Conservation (phyloP, 1,284 basidiomycete genomes). For the Melampsora americana region DNA sequence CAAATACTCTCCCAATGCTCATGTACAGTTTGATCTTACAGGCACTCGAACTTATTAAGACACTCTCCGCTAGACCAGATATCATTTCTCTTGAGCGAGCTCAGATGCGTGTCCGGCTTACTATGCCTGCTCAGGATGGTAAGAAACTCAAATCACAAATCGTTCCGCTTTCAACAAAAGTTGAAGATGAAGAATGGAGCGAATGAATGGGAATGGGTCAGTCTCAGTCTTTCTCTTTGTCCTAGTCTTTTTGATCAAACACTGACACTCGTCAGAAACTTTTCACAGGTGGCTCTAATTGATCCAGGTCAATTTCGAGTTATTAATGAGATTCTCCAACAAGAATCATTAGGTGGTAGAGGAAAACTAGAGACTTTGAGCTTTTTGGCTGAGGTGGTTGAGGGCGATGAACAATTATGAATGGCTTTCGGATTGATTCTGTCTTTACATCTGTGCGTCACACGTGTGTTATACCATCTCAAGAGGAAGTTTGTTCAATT, state of each 20-base stretch:
- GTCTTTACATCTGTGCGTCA: too few relatives aligned
- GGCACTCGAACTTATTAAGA: conserved; percentile 87
- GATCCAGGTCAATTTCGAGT: conserved; percentile 86
- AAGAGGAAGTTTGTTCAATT: too few relatives aligned
- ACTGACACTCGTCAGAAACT: not conserved
- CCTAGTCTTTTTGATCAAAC: conserved; percentile 31
- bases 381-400: conserved; percentile 34
- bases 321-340: conserved; percentile 83
- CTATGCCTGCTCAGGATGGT: conserved; percentile 70
- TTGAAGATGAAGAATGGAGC: conserved; percentile 73
- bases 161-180: conserved; percentile 68
- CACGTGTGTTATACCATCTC: too few relatives aligned
- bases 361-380: conserved; percentile 56
- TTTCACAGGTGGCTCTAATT: conserved; percentile 74
- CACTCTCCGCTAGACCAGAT: conserved; percentile 68
- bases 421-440: too few relatives aligned
- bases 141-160: conserved; percentile 72
- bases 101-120: conserved; percentile 83
- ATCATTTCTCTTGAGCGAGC: conserved; percentile 87
- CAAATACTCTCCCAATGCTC: not conserved
- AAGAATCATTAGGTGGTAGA: conserved; percentile 70
- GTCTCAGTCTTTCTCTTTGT: conserved; percentile 52
- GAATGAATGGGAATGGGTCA: conserved; percentile 84
- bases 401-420: conserved; percentile 39
- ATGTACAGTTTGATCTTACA: conserved; percentile 52